These are phyloP conservation scores for Fusarium pseudoanthophilum DNA, from an alignment of 2,329 filamentous ascomycete genomes.

Conservation along the genomic window DNA sequence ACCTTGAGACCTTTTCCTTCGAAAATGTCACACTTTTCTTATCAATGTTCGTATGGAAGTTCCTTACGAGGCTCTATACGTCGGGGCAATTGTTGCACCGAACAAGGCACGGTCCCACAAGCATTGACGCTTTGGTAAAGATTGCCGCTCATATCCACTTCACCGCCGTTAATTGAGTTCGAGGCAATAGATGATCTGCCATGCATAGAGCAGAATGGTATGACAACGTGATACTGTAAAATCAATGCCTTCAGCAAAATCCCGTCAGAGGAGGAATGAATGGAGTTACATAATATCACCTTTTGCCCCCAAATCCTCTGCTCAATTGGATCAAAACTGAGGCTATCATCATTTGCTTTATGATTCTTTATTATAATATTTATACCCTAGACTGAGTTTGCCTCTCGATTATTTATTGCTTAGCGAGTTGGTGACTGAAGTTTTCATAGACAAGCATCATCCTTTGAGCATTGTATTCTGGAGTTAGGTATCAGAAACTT, in stretches of 20 bases:
- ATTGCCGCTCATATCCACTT: neutral
- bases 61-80: neutral
- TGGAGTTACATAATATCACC: accelerated
- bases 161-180: too few relatives aligned
- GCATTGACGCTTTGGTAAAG: neutral
- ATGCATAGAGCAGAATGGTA: too few relatives aligned
- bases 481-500: neutral
- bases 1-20: neutral
- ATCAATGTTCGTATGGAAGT: neutral
- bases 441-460: neutral
- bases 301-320: accelerated
- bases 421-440: neutral
- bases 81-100: neutral
- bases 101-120: neutral
- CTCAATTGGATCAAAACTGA: too few relatives aligned
- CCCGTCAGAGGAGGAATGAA: accelerated
- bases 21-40: neutral
- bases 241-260: neutral
- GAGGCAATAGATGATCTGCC: neutral
- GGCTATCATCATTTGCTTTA: too few relatives aligned
- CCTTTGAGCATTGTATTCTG: neutral
- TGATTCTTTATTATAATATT: neutral
- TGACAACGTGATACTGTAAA: neutral
- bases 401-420: accelerated
- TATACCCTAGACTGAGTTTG: neutral